Percentiles rank a stretch among this genome's conserved stretches.
phyloP scores from a whole-genome alignment of 139 green algal species.

The Medakamo hakoo region DNA sequence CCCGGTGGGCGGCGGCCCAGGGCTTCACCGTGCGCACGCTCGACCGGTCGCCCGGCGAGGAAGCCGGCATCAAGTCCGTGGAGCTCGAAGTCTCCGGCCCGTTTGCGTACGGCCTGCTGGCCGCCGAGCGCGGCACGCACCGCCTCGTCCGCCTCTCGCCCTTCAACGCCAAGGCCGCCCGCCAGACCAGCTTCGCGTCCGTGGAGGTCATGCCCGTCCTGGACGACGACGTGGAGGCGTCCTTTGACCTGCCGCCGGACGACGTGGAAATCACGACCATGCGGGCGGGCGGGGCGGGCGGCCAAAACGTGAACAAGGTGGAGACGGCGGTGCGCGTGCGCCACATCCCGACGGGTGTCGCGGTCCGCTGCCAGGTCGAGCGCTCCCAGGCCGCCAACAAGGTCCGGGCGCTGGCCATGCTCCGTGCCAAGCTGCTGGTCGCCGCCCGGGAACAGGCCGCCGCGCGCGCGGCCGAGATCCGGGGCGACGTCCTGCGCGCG shows the following conservation, averaged over 20 bases:
- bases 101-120: conserved; percentile 54
- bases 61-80: conserved; percentile 77
- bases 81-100: conserved; percentile 67
- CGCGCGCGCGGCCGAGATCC: conserved; percentile 58
- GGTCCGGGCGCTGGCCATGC: conserved; percentile 33
- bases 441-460: conserved; percentile 69
- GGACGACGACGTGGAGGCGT: conserved; percentile 20
- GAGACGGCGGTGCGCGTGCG: conserved; percentile 74
- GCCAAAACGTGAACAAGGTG: conserved; percentile 99
- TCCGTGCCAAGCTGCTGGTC: conserved; percentile 69
- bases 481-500: conserved; percentile 76
- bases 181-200: conserved; percentile 91
- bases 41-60: conserved; percentile 38
- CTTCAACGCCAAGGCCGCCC: conserved; percentile 75
- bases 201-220: conserved; percentile 70
- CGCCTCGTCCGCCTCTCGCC: conserved; percentile 80
- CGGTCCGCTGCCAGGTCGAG: conserved; percentile 67
- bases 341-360: conserved; percentile 75
- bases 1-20: conserved; percentile 49
- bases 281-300: conserved; percentile 54
- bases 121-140: conserved; percentile 88
- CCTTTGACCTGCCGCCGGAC: conserved; percentile 42
- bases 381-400: conserved; percentile 29
- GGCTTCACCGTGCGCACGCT: conserved; percentile 22
- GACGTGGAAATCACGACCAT: conserved; percentile 83